Evolutionary conservation across 805 yeast genomes (phyloP), one percentile per base, ranked within the genome.

Genomic region (Lipomyces spencermartinsiae): DNA sequence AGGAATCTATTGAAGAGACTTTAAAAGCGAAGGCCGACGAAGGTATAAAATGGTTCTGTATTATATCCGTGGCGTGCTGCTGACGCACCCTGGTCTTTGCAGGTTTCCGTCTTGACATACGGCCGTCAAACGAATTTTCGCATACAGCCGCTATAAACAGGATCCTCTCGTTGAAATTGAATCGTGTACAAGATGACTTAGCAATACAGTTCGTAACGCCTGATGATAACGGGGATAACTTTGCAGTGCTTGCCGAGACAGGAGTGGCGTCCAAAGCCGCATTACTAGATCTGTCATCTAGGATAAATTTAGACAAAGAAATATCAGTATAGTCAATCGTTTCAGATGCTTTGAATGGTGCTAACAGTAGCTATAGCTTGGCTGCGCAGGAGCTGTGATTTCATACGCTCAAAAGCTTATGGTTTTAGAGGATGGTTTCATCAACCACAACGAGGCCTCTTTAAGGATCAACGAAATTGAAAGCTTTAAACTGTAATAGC

Each of bases 401-500:
- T 34, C 68, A 6, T 62, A 58, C 34, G 61, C 66, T 7, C 65
- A 64, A 34, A 55, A 60, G 60, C 60, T 57, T 14, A 43, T 53
- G 22, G 65, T 66, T 6, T 34, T 67, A 4, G 61, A 61, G 22
- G 65, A 61, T 19, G 66, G 64, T 10, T 14, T 25, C 8, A 31
- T 43, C 35, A 25, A 57, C 14, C 60, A 62, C 22, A 61, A 39
- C 43, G 64, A 31, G 25, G 62, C 64, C 9, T 33, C 29, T 25
- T 22, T 69, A 9, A 49, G 61, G 71, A 74, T 74, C 39, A 49
- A 63, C 16, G 73, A 72, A 25, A 70, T 68, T 3, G 61, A 64
- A 14, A 60, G 57, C 25, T 67, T 71, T 22, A 53, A 51, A 10
- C 51, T 68, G 64, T 58, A 39, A 25, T 64, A 14, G n/a, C 33